phyloP scores from a whole-genome alignment of 306 rosid species.

The Canavalia gladiata region DNA sequence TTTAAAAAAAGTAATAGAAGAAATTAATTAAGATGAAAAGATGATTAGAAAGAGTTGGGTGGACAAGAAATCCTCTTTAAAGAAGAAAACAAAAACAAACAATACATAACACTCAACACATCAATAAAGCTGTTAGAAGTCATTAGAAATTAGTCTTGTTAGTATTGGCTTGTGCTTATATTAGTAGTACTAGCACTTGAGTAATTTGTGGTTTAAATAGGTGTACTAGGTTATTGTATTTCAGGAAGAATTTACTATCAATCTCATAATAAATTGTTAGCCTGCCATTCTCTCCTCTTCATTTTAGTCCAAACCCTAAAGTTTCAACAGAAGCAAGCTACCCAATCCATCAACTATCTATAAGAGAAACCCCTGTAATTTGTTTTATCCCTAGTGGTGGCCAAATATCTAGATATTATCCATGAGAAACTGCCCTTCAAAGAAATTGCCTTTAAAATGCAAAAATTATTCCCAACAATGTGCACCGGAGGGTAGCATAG shows the following conservation, averaged over 20 bases:
- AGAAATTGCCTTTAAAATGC: too few species aligned
- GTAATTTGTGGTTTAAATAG: not conserved
- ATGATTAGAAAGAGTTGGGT: constrained; percentile 1
- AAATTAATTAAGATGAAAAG: not conserved
- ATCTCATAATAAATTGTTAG: not conserved
- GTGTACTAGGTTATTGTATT: not conserved
- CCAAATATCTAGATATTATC: constrained; percentile 1
- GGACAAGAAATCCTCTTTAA: constrained; percentile 23
- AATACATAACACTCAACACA: not conserved
- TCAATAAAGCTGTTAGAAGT: not conserved
- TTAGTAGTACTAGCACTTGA: constrained; percentile 3
- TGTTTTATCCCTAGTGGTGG: not conserved
- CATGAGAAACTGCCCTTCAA: not conserved
- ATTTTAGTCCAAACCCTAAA: not conserved
- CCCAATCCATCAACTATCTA: not conserved
- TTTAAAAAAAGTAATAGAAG: not conserved
- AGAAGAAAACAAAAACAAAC: not conserved
- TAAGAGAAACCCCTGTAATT: constrained; percentile 12
- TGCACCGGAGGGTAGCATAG: not conserved
- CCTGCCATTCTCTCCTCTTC: not conserved
- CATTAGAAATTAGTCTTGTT: constrained; percentile 18
- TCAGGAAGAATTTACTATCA: not conserved
- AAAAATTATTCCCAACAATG: too few species aligned
- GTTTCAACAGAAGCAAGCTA: not conserved
- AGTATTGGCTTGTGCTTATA: not conserved